Evolutionary conservation across 1,284 basidiomycete genomes (phyloP), one percentile per base, ranked within the genome.

Genomic region (Cystobasidium sp.): DNA sequence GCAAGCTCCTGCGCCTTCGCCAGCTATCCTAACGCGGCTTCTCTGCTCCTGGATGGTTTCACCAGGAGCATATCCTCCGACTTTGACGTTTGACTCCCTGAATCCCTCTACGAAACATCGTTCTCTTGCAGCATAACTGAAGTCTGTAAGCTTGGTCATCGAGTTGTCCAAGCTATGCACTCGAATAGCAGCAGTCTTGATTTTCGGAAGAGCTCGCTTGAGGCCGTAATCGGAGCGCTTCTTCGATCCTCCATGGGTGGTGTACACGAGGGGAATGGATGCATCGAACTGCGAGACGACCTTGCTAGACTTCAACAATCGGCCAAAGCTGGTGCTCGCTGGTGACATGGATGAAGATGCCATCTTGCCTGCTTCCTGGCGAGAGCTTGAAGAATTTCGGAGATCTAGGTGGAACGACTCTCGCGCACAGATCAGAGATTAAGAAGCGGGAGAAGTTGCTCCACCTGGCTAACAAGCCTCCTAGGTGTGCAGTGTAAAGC

Each of bases 211-310:
- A 14, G 70, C 70, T 18, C 70, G 70, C 63, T 73, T 73, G 61
- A 73, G 62, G 51, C 70, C 70, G 55, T 64, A 73, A 52, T 73
- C 70, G 49, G 70, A 73, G 46, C 70, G 70, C 63, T 73, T 73
- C 52, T 51, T 53, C 43, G 70, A 73, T 12, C 70, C 70, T 51
- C 70, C 70, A 59, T 73, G 55, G 18, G 62, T 39, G 14, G 70
- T 73, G 70, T 73, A 73, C 43, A 73, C 63, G 39, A 73, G 70
- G 47, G 70, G 62, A 7, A 73, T 55, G 51, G 62, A 43, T 16
- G 70, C 51, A 43, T 73, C 70, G 51, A 56, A 73, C 49, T 73
- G 70, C 18, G 62, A 65, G 49, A 73, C 44, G 52, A 73, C 70
- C 44, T 73, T 73, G 62, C 62, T 65, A 22, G 51, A 53, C 53